These are phyloP conservation scores for Leccinum uliginosum DNA, from an alignment of 768 basidiomycete species.

Conservation along the genomic window DNA sequence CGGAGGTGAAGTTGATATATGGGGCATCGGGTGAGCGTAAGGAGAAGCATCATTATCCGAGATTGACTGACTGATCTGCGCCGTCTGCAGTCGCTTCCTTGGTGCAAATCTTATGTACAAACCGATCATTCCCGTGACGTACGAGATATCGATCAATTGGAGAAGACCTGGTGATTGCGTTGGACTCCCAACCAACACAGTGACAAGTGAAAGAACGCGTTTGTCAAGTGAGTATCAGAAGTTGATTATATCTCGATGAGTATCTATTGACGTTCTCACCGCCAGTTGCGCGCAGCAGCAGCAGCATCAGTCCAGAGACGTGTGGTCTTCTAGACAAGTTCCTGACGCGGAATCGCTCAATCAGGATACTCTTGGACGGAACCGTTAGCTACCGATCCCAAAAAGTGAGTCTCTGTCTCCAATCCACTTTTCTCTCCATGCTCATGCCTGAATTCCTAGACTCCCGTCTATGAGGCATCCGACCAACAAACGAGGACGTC, in stretches of 20 bases:
- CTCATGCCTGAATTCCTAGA: conserved; percentile 31
- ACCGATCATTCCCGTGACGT: conserved; percentile 85
- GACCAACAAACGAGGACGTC: conserved; percentile 70
- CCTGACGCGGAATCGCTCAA: conserved; percentile 80
- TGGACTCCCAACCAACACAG: conserved; percentile 79
- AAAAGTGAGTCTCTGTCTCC: conserved; percentile 48
- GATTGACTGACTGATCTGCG: neutral
- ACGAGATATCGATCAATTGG: conserved; percentile 90
- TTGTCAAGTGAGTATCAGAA: conserved; percentile 50
- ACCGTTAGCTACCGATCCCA: conserved; percentile 82
- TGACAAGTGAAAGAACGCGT: conserved; percentile 65
- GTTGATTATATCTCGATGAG: neutral
- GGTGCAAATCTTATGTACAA: conserved; percentile 92
- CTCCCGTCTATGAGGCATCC: conserved; percentile 72
- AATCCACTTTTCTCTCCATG: neutral
- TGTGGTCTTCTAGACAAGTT: conserved; percentile 80
- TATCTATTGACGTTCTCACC: neutral
- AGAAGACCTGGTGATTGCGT: conserved; percentile 83
- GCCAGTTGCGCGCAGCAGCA: conserved; percentile 11
- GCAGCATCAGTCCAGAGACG: conserved; percentile 67
- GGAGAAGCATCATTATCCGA: neutral
- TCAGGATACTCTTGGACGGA: conserved; percentile 95
- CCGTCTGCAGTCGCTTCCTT: conserved; percentile 68
- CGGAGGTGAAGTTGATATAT: conserved; percentile 93
- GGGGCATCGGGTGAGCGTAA: conserved; percentile 84